phyloP scores from a whole-genome alignment of 2,329 filamentous ascomycete species.

The Penicillium glabrum region DNA sequence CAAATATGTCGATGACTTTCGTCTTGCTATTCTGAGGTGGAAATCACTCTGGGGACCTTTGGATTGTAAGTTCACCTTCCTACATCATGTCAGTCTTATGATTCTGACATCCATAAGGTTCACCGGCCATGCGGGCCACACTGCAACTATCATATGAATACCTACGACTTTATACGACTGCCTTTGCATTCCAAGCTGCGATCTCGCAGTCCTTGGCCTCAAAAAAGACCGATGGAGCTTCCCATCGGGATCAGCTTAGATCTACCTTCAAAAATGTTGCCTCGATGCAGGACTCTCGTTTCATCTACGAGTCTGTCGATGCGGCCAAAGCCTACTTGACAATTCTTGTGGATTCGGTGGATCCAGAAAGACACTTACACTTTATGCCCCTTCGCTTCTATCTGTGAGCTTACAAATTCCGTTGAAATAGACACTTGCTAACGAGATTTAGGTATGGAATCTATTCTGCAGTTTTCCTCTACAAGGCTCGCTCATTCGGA shows the following conservation, averaged over 20 bases:
- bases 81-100: background rate
- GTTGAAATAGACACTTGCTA: constrained; percentile 1
- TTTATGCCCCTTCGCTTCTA: constrained; percentile 67
- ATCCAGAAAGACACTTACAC: constrained; percentile 59
- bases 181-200: constrained; percentile 73
- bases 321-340: constrained; percentile 62
- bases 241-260: constrained; percentile 41
- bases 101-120: constrained; percentile 45
- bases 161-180: constrained; percentile 70
- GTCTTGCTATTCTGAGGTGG: constrained; percentile 67
- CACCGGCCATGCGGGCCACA: constrained; percentile 65
- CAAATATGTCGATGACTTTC: constrained; percentile 73
- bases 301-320: constrained; percentile 66
- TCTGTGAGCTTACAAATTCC: constrained; percentile 44
- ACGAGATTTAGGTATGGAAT: constrained; percentile 47
- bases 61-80: constrained; percentile 50
- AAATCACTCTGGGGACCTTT: constrained; percentile 68
- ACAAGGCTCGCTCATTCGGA: constrained; percentile 63
- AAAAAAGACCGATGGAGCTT: constrained; percentile 37
- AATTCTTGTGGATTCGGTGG: constrained; percentile 60
- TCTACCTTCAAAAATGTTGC: constrained; percentile 56
- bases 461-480: constrained; percentile 65
- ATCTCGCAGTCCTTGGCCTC: constrained; percentile 52
- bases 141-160: constrained; percentile 72
- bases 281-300: constrained; percentile 62